Conservation (phyloP, 257 asterid genomes). For the Cruciata laevipes region DNA sequence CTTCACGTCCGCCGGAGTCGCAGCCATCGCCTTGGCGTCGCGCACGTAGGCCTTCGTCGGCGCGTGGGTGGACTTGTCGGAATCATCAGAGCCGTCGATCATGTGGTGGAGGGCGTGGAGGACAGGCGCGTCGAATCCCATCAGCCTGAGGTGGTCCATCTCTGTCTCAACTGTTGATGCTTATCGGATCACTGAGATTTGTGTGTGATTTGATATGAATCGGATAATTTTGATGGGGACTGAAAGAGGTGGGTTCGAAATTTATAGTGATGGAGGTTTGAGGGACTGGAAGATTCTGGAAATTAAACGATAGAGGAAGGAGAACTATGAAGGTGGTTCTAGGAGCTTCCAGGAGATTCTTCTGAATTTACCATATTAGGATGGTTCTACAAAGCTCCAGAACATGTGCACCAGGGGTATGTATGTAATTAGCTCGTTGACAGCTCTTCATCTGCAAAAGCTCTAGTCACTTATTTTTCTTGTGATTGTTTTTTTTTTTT, state of each 20-base stretch:
- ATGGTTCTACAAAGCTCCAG: constrained; percentile 1
- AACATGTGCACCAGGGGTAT: background rate
- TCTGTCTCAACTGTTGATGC: background rate
- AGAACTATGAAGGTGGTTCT: too few species aligned
- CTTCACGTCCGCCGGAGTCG: constrained; percentile 29
- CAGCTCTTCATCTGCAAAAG: too few species aligned
- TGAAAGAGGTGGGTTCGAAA: background rate
- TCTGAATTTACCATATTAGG: background rate
- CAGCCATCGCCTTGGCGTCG: constrained; percentile 26
- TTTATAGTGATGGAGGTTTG: background rate
- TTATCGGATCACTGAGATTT: background rate
- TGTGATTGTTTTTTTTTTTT: too few species aligned
- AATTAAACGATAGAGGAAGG: background rate
- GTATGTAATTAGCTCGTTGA: background rate
- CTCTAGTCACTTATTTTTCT: too few species aligned
- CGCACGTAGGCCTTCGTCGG: constrained; percentile 22
- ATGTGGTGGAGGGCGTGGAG: background rate
- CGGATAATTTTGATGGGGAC: background rate
- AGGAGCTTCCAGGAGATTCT: background rate
- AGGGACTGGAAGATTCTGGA: constrained; percentile 27
- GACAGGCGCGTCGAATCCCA: background rate
- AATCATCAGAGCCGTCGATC: constrained; percentile 10
- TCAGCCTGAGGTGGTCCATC: background rate
- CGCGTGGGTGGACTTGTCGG: constrained; percentile 7
- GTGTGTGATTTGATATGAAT: background rate